phyloP scores from a whole-genome alignment of 805 yeast genomes.

The Yarrowia sp. region DNA sequence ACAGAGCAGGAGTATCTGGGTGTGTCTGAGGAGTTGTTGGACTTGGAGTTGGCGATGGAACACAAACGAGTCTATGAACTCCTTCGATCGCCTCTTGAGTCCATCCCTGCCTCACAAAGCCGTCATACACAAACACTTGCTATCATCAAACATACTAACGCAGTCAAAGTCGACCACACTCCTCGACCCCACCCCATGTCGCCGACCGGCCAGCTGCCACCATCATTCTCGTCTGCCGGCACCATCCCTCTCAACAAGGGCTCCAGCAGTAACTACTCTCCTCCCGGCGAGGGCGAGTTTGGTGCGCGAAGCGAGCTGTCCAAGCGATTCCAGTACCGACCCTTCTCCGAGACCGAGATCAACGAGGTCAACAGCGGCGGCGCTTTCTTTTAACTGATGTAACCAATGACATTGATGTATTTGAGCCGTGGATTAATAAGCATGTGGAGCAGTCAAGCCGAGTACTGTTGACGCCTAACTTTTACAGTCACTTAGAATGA shows the following conservation, averaged over 20 bases:
- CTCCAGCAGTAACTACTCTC: slow-evolving; percentile 29
- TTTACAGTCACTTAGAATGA: too few species aligned
- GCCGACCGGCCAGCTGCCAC: slow-evolving; percentile 42
- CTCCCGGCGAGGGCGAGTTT: slow-evolving; percentile 36
- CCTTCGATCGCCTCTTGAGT: too few species aligned
- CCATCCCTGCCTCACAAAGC: too few species aligned
- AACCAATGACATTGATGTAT: slow-evolving; percentile 15
- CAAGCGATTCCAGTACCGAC: slow-evolving; percentile 64
- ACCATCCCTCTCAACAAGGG: slow-evolving; percentile 36
- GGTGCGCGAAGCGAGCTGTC: slow-evolving; percentile 66
- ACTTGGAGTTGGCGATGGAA: too few species aligned
- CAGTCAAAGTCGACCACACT: slow-evolving; percentile 42
- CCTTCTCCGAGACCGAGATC: slow-evolving; percentile 64
- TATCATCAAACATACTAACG: slow-evolving; percentile 35
- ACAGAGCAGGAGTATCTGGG: too few species aligned
- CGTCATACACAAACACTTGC: too few species aligned
- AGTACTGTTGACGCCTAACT: too few species aligned
- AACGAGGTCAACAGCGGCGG: slow-evolving; percentile 83
- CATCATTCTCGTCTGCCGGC: slow-evolving; percentile 40
- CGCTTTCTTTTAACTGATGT: slow-evolving; percentile 43
- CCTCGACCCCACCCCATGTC: slow-evolving; percentile 44
- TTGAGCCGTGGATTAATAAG: too few species aligned
- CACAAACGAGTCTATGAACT: too few species aligned
- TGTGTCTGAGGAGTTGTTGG: too few species aligned
- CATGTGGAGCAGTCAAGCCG: too few species aligned